Percentiles rank a stretch among this genome's conserved stretches.
Evolutionary conservation across 2,329 filamentous ascomycete genomes (phyloP).

Genomic region (Epichloe gansuensis): DNA sequence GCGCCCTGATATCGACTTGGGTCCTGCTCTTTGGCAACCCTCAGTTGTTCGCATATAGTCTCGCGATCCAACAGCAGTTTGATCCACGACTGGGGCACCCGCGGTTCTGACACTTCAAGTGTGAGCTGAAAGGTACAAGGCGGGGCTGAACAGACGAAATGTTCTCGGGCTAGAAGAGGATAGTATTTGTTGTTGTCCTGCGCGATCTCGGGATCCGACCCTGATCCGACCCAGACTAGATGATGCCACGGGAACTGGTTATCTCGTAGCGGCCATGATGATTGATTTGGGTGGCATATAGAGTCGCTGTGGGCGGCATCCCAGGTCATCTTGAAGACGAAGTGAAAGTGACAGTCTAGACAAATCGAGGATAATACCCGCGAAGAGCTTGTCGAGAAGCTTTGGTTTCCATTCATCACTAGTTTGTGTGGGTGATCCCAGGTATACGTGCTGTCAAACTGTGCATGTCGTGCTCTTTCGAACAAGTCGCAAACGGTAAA

Average conservation of each 20-base stretch:
- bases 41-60: constrained; percentile 28
- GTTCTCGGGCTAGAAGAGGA: constrained; percentile 23
- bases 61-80: constrained; percentile 31
- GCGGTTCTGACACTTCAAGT: constrained; percentile 37
- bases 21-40: constrained; percentile 28
- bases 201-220: constrained; percentile 13
- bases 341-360: constrained; percentile 28
- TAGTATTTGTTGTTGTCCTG: constrained; percentile 23
- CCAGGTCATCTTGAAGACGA: constrained; percentile 26
- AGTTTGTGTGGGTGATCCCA: constrained; percentile 25
- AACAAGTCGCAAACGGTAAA: constrained; percentile 25
- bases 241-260: constrained; percentile 27
- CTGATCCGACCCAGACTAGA: constrained; percentile 22
- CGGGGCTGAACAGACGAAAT: constrained; percentile 29
- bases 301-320: constrained; percentile 14
- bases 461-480: constrained; percentile 18
- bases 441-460: constrained; percentile 17
- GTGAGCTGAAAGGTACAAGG: constrained; percentile 29
- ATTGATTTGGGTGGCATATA: constrained; percentile 20
- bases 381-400: constrained; percentile 14
- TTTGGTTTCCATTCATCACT: constrained; percentile 28
- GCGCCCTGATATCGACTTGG: constrained; percentile 34
- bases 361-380: constrained; percentile 25
- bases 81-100: constrained; percentile 30
- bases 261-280: constrained; percentile 23